phyloP scores from a whole-genome alignment of 1,284 basidiomycete species.

The Salmacisia buchloeana region DNA sequence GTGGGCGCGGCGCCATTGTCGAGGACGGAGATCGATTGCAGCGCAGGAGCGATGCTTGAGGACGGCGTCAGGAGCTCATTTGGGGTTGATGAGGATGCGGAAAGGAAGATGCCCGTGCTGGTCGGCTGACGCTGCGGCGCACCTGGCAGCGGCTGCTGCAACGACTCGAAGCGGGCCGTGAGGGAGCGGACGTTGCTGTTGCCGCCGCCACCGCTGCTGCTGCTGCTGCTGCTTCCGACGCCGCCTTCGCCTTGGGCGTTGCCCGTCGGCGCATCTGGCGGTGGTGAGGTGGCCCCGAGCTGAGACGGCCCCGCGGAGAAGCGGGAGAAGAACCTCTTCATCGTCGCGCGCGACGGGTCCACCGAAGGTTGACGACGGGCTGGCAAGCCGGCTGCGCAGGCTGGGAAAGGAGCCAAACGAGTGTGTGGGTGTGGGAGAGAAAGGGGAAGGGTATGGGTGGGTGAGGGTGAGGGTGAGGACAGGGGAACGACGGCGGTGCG shows the following conservation, averaged over 20 bases:
- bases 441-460: too few relatives aligned
- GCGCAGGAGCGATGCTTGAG: not conserved
- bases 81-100: not conserved
- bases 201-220: not conserved
- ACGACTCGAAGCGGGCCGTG: conserved; percentile 19
- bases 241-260: conserved; percentile 11
- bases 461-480: too few relatives aligned
- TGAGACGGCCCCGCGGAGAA: conserved; percentile 22
- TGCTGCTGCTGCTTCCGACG: not conserved
- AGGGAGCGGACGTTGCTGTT: not conserved
- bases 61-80: not conserved
- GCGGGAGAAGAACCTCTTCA: conserved; percentile 39
- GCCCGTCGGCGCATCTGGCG: not conserved
- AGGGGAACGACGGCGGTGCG: too few relatives aligned
- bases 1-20: not conserved
- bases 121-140: not conserved
- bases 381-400: not conserved
- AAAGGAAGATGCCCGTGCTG: too few relatives aligned
- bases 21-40: not conserved
- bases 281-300: conserved; percentile 6
- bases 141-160: conserved; percentile 11
- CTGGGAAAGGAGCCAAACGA: too few relatives aligned
- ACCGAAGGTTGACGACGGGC: not conserved
- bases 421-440: too few relatives aligned
- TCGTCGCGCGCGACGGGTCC: conserved; percentile 7